These are phyloP conservation scores for Alternaria gaisen DNA, from an alignment of 2,329 filamentous ascomycete genomes.

Conservation along the genomic window DNA sequence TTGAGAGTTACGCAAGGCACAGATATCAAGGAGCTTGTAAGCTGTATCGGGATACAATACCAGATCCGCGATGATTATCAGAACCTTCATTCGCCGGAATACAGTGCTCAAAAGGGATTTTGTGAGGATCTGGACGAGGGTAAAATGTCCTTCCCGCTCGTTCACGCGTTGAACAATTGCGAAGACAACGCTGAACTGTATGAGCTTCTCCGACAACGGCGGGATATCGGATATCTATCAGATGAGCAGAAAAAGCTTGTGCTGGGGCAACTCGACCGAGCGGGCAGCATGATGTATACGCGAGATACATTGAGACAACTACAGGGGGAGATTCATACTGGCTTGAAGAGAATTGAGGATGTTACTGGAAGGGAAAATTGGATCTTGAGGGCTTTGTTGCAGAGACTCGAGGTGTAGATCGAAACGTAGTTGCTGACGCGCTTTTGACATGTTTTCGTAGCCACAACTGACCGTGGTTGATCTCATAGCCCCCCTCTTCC, in stretches of 20 bases:
- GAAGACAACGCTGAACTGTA: too few relatives aligned
- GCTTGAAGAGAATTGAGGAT: neutral
- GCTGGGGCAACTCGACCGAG: neutral
- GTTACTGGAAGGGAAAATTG: neutral
- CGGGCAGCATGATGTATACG: slow-evolving; percentile 1
- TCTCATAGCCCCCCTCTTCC: fast-evolving
- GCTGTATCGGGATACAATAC: slow-evolving; percentile 56
- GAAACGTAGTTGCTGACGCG: neutral
- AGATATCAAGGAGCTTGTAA: neutral
- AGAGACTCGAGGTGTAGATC: neutral
- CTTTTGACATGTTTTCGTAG: neutral
- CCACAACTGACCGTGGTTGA: neutral
- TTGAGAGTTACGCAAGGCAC: neutral
- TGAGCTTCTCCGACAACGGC: neutral
- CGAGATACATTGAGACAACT: neutral
- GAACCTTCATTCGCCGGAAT: slow-evolving; percentile 69
- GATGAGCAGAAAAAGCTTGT: slow-evolving; percentile 4
- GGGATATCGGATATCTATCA: neutral
- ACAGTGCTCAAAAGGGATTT: slow-evolving; percentile 85
- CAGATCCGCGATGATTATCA: slow-evolving; percentile 91
- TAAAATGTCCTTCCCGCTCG: slow-evolving; percentile 72
- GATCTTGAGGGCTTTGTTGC: slow-evolving; percentile 5
- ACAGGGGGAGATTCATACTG: neutral
- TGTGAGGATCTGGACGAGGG: slow-evolving; percentile 93
- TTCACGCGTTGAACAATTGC: slow-evolving; percentile 1